Base-by-base conservation (phyloP, 495 filamentous ascomycete genomes). In the Aspergillus haitiensis region DNA sequence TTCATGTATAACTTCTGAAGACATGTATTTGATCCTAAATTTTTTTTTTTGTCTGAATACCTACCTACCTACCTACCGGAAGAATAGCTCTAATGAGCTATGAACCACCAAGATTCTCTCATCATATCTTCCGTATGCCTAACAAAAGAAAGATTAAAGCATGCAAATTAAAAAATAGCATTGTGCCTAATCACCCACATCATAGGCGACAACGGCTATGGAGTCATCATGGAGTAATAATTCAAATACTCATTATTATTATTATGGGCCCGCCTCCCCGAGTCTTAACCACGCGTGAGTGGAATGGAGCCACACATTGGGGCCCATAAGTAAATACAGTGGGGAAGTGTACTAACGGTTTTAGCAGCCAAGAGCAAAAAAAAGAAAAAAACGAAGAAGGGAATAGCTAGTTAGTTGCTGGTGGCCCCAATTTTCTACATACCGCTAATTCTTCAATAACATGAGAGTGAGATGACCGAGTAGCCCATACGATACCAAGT, bases 291-390 rank as follows among this genome's bases (percentile, higher is more conserved):
- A 59, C 47, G 56, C 56, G 48, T 40, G 34, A 59, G 56, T 59
- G 56, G 56, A 52, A 52, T 32, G 37, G 39, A 34, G 56, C 56
- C 48, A 59, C 32, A 36, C 15, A 35, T 49, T 37, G 56, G 49
- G 48, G 44, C 56, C 56, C 56, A 58, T 58, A 31, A 46, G 37
- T 58, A 58, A 46, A 52, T 58, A 34, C 8, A 59, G 56, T 52
- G 56, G 37, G 40, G 48, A 52, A 53, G 4, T 18, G n/a, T 1
- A 27, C 52, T 40, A 53, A 59, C 56, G 37, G 49, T 40, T 49
- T 44, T 31, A 27, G 21, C 21, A 27, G 21, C 21, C 21, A 27
- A 27, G 21, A 27, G 56, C 33, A 39, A 39, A 36, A 16, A 21
- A 16, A 2, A 16, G 16, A n/a, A 37, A 36, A 35, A 35, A 37